Evolutionary conservation across 2,329 filamentous ascomycete genomes (phyloP).

Genomic region (Ceratocystis huliohia): DNA sequence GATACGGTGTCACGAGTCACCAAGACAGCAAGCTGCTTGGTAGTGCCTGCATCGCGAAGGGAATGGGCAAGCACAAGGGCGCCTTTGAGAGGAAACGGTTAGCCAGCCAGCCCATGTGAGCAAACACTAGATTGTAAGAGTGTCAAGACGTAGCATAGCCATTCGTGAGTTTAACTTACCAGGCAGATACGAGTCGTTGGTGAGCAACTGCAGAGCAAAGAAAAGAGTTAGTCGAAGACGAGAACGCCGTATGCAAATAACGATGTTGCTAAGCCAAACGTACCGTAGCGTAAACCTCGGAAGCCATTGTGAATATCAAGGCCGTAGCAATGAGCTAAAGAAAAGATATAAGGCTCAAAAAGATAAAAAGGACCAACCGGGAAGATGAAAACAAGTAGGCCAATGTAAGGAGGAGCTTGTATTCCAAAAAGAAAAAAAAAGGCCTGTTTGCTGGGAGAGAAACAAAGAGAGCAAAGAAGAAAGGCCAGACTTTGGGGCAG

Average conservation of each 20-base stretch:
- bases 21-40: slow-evolving; percentile 72
- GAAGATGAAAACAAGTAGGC: background rate
- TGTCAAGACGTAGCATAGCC: background rate
- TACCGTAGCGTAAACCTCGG: slow-evolving; percentile 17
- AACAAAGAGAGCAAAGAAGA: background rate
- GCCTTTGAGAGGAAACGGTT: slow-evolving; percentile 39
- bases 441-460: slow-evolving; percentile 1
- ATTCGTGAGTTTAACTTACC: slow-evolving; percentile 40
- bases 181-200: slow-evolving; percentile 86
- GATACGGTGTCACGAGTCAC: slow-evolving; percentile 72
- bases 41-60: slow-evolving; percentile 75
- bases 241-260: background rate
- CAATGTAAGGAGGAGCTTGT: background rate
- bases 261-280: slow-evolving; percentile 8
- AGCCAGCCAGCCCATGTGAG: background rate
- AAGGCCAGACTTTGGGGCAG: background rate
- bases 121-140: background rate
- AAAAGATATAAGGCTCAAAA: background rate
- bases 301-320: slow-evolving; percentile 15
- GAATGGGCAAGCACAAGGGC: slow-evolving; percentile 91
- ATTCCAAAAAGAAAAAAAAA: slow-evolving; percentile 5
- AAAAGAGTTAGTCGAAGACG: background rate
- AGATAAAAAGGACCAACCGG: background rate
- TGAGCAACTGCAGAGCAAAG: slow-evolving; percentile 40
- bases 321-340: slow-evolving; percentile 4